Percentiles rank a stretch among this genome's conserved stretches.
phyloP scores from a whole-genome alignment of 164 flowering plant species.

The Vitis rupestris region DNA sequence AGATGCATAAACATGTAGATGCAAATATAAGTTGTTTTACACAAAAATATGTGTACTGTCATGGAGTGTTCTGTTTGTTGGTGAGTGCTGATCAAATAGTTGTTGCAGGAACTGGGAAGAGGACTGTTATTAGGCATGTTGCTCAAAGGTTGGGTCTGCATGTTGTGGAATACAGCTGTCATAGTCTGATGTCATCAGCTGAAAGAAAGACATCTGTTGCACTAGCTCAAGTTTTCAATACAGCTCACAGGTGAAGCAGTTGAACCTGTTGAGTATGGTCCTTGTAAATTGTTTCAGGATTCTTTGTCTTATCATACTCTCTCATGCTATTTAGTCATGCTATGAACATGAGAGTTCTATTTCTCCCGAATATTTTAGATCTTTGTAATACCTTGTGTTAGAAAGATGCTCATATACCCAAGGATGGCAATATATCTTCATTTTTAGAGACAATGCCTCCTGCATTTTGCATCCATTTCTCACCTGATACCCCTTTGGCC shows the following conservation, averaged over 20 bases:
- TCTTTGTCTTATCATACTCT: not conserved
- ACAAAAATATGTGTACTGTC: not conserved
- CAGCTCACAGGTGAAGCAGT: conserved; percentile 60
- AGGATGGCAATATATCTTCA: not conserved
- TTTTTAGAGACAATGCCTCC: not conserved
- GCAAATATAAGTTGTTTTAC: no score
- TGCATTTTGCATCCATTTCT: not conserved
- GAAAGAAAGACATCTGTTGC: conserved; percentile 66
- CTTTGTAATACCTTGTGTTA: not conserved
- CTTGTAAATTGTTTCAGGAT: not conserved
- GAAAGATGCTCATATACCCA: not conserved
- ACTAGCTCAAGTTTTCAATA: conserved; percentile 67
- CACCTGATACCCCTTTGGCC: no score
- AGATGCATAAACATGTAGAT: no score
- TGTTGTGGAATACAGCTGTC: conserved; percentile 86
- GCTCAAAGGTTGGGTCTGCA: conserved; percentile 80
- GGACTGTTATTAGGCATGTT: conserved; percentile 75
- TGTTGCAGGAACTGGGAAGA: conserved; percentile 83
- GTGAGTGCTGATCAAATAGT: conserved; percentile 10
- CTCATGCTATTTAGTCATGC: not conserved
- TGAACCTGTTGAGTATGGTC: not conserved
- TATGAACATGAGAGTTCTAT: not conserved
- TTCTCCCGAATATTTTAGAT: not conserved
- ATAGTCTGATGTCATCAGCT: conserved; percentile 58
- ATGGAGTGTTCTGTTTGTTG: not conserved